Percentiles rank a stretch among this genome's conserved stretches.
Conservation (phyloP, 176 grass and related monocot species). For the Olyra latifolia region DNA sequence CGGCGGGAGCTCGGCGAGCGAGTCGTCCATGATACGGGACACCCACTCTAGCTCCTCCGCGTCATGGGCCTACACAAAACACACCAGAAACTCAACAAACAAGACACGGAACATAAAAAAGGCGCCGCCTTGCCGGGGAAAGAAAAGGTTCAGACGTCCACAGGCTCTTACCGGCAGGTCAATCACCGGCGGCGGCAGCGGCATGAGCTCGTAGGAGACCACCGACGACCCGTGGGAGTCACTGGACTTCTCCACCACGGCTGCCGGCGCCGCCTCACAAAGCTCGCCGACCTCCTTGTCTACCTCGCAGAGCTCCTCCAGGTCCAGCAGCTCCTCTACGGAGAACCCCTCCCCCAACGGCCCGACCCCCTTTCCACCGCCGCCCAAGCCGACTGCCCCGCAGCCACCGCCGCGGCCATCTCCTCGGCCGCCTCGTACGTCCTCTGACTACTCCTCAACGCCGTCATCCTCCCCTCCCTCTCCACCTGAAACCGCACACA, state of each 20-base stretch:
- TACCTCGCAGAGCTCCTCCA: conserved; percentile 55
- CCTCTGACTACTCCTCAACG: conserved; percentile 52
- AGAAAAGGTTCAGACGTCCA: neutral
- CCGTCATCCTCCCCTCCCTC: conserved; percentile 52
- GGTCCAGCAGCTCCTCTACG: conserved; percentile 88
- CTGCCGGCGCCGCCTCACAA: conserved; percentile 13
- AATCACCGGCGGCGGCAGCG: conserved; percentile 45
- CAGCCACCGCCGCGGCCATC: neutral
- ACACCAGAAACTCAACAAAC: conserved; percentile 1
- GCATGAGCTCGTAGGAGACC: conserved; percentile 56
- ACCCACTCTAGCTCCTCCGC: conserved; percentile 92
- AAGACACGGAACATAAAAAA: neutral
- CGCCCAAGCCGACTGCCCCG: conserved; percentile 16
- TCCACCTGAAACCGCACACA: conserved; percentile 31
- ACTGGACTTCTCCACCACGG: conserved; percentile 41
- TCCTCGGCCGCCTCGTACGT: conserved; percentile 47
- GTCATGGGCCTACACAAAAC: conserved; percentile 61
- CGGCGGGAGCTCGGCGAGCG: conserved; percentile 61
- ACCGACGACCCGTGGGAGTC: conserved; percentile 56
- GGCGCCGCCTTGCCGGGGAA: neutral
- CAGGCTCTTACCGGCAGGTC: conserved; percentile 57
- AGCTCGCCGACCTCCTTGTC: conserved; percentile 39
- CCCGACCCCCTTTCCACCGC: neutral
- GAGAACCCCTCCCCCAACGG: conserved; percentile 61
- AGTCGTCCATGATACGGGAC: conserved; percentile 88